phyloP scores from a whole-genome alignment of 148 eudicot genomes.

The Linanthus parryae region DNA sequence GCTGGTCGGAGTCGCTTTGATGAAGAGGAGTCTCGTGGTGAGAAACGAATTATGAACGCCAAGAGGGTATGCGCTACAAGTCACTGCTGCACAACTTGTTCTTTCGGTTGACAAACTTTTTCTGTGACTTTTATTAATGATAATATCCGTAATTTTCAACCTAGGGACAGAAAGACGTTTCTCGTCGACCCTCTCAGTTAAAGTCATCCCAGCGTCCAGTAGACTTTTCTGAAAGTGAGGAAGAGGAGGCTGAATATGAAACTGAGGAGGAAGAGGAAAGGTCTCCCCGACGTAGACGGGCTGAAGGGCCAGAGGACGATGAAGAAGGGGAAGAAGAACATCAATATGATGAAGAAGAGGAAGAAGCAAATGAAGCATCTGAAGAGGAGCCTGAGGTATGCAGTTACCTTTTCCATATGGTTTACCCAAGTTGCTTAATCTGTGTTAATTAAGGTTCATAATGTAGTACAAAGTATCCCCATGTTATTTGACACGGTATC shows the following conservation, averaged over 20 bases:
- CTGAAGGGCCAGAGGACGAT: constrained; percentile 63
- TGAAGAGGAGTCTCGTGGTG: constrained; percentile 94
- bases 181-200: constrained; percentile 54
- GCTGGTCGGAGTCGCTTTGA: constrained; percentile 66
- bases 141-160: constrained; percentile 21
- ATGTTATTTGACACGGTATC: too few species aligned
- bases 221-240: constrained; percentile 82
- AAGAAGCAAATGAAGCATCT: constrained; percentile 54
- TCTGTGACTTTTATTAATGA: too few species aligned
- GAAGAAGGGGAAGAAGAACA: constrained; percentile 76
- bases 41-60: constrained; percentile 82
- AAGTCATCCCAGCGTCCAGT: constrained; percentile 73
- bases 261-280: constrained; percentile 91
- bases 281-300: constrained; percentile 46
- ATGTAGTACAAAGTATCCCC: too few species aligned
- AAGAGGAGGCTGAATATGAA: constrained; percentile 96
- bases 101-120: too few species aligned
- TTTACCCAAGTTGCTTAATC: constrained; percentile 1
- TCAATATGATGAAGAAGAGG: constrained; percentile 52
- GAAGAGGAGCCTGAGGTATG: constrained; percentile 92
- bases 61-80: constrained; percentile 50
- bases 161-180: constrained; percentile 58
- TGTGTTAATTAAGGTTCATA: constrained; percentile 7
- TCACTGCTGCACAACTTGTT: not conserved
- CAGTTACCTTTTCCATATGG: not conserved